phyloP scores from a whole-genome alignment of 2,329 filamentous ascomycete species.

The Cytospora piceicola region DNA sequence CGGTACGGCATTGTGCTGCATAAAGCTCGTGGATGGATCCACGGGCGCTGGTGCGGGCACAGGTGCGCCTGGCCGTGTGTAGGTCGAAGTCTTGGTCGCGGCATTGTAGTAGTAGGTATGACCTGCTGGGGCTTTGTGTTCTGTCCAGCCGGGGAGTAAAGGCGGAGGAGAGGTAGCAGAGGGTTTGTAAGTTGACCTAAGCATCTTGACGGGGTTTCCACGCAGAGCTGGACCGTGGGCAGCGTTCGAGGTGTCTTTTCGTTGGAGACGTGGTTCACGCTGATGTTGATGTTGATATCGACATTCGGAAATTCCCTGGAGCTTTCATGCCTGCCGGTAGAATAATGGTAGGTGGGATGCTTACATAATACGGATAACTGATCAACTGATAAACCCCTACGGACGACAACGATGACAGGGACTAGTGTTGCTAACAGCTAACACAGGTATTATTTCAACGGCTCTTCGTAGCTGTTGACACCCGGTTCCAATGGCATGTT shows the following conservation, averaged over 20 bases:
- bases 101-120: constrained; percentile 89
- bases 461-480: no score
- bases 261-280: background rate
- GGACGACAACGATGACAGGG: background rate
- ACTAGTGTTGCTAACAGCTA: no score
- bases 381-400: background rate
- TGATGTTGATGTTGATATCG: background rate
- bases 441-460: no score
- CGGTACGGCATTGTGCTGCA: constrained; percentile 47
- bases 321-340: background rate
- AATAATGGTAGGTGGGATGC: background rate
- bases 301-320: background rate
- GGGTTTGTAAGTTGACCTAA: constrained; percentile 77
- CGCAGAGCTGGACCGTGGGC: background rate
- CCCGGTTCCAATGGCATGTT: background rate
- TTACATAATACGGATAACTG: background rate
- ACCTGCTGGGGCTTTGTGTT: constrained; percentile 86
- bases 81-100: constrained; percentile 83
- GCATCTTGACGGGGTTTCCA: constrained; percentile 51
- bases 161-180: constrained; percentile 55
- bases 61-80: constrained; percentile 68
- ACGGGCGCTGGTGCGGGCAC: constrained; percentile 34
- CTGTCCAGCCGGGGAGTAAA: constrained; percentile 83
- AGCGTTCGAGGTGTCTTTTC: background rate
- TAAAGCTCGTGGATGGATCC: constrained; percentile 44